A percentile compares a stretch with the other conserved stretches of the same genome.
Conservation (phyloP, 1,139 yeast species). For the Lodderomyces pseudojiufengensis region DNA sequence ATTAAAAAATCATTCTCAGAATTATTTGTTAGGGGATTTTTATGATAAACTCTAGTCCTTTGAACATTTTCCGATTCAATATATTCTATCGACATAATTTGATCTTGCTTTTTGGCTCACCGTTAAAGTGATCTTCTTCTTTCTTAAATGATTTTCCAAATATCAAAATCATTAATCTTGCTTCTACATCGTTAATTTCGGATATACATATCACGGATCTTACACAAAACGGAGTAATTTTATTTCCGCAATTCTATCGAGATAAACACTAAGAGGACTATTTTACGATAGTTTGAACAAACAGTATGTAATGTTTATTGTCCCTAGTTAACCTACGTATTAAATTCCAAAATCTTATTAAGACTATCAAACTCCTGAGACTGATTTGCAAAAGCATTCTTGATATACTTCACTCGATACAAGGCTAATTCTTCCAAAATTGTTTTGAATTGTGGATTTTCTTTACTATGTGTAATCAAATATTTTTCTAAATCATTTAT, state of each 20-base stretch:
- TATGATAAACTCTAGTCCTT: slow-evolving; percentile 27
- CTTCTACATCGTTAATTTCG: too few relatives aligned
- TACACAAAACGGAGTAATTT: too few relatives aligned
- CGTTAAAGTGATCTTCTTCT: too few relatives aligned
- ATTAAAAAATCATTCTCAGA: slow-evolving; percentile 28
- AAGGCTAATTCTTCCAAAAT: slow-evolving; percentile 2
- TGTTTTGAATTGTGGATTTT: background rate
- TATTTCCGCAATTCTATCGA: too few relatives aligned
- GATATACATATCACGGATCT: too few relatives aligned
- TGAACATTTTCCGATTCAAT: slow-evolving; percentile 17
- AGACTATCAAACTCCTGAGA: background rate
- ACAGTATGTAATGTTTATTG: background rate
- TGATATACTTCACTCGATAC: slow-evolving; percentile 4
- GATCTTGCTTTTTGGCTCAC: too few relatives aligned
- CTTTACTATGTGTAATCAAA: slow-evolving; percentile 8
- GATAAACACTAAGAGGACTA: too few relatives aligned
- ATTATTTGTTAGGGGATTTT: slow-evolving; percentile 15
- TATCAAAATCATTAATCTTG: too few relatives aligned
- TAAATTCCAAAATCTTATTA: slow-evolving; percentile 2
- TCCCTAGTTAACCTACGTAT: slow-evolving; percentile 1
- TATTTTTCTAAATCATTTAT: slow-evolving; percentile 19
- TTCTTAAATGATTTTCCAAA: too few relatives aligned
- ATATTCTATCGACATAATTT: slow-evolving; percentile 8
- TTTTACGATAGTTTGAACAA: too few relatives aligned
- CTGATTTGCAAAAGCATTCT: slow-evolving; percentile 4